Evolutionary conservation across 2,329 filamentous ascomycete genomes (phyloP).

Genomic region (Botryotinia narcissicola): DNA sequence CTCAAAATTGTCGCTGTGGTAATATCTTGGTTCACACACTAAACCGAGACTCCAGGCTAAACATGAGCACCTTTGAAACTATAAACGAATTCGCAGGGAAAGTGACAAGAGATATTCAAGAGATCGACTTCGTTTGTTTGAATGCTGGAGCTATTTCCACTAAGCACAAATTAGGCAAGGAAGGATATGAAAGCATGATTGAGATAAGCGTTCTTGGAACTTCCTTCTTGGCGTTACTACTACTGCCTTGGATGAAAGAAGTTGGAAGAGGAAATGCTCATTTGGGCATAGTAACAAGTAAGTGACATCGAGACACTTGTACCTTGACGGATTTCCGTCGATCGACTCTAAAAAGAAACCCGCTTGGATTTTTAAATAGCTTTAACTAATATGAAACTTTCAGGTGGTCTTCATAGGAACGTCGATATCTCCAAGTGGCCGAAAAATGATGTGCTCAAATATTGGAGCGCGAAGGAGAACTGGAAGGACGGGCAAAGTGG

Average conservation of each 20-base stretch:
- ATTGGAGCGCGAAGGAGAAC: constrained; percentile 29
- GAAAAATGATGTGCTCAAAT: constrained; percentile 28
- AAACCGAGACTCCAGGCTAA: constrained; percentile 18
- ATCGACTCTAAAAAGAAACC: background rate
- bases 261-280: constrained; percentile 37
- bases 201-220: constrained; percentile 60
- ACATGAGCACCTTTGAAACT: constrained; percentile 32
- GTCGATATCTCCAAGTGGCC: constrained; percentile 27
- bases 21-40: background rate
- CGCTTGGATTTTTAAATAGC: background rate
- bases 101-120: constrained; percentile 29
- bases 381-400: background rate
- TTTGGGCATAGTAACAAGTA: constrained; percentile 32
- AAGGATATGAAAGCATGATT: constrained; percentile 51
- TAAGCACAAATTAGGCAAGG: constrained; percentile 28
- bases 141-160: constrained; percentile 35
- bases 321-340: background rate
- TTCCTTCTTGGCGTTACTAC: constrained; percentile 50
- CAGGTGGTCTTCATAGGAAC: background rate
- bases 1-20: background rate
- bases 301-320: constrained; percentile 8
- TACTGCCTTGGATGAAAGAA: constrained; percentile 48
- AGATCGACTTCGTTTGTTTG: constrained; percentile 36
- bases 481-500: constrained; percentile 23
- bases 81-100: constrained; percentile 31